Percentiles rank a stretch among this genome's conserved stretches.
Conservation (phyloP, 352 stramenopile genomes). For the Peronospora farinosa region DNA sequence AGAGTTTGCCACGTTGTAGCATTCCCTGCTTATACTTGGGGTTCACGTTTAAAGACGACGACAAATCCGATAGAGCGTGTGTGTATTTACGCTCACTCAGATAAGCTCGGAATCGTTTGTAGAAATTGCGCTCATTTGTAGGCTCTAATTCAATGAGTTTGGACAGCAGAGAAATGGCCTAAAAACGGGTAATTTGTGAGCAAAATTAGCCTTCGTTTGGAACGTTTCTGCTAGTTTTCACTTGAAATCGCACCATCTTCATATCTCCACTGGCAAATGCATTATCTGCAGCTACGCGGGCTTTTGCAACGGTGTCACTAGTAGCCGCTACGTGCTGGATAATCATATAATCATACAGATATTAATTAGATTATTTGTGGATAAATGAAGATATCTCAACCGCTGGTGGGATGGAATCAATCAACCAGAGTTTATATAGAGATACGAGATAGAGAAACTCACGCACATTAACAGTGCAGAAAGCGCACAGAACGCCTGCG, state of each 20-base stretch:
- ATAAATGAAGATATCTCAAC: constrained; percentile 1
- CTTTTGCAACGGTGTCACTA: constrained; percentile 45
- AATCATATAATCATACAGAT: constrained; percentile 2
- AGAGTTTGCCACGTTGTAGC: constrained; percentile 62
- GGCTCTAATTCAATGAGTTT: constrained; percentile 79
- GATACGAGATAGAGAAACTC: too few species aligned
- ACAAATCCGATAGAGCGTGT: constrained; percentile 62
- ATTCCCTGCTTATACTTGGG: constrained; percentile 75
- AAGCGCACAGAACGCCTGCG: constrained; percentile 17
- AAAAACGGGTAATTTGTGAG: background rate
- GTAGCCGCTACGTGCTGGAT: constrained; percentile 22
- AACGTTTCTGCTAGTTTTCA: too few species aligned
- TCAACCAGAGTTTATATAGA: background rate
- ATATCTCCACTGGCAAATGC: constrained; percentile 72
- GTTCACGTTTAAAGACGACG: constrained; percentile 63
- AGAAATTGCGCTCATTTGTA: constrained; percentile 76
- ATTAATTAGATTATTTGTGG: constrained; percentile 1
- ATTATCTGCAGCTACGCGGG: constrained; percentile 70
- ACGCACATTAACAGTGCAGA: constrained; percentile 23
- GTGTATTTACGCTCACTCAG: constrained; percentile 77
- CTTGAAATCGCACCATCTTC: constrained; percentile 29
- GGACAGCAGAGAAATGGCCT: constrained; percentile 71
- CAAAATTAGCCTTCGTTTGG: too few species aligned
- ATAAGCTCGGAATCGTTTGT: constrained; percentile 80
- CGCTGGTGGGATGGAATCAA: too few species aligned